Conservation (phyloP, 805 yeast genomes). For the Tetrapisispora pingtungensis region DNA sequence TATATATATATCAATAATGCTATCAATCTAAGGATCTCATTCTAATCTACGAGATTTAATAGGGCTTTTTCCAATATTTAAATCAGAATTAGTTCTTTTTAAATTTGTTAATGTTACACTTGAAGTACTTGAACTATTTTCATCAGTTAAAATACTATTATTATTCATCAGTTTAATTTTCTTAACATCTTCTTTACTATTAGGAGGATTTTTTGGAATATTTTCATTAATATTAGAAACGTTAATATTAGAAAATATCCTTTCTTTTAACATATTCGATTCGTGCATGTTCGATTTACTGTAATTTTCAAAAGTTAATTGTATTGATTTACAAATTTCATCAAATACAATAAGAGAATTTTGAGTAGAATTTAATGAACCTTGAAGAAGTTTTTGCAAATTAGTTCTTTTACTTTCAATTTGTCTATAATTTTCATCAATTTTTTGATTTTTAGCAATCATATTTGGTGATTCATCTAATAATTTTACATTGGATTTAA, state of each 20-base stretch:
- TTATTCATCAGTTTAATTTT: not conserved
- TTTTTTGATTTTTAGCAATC: slow-evolving; percentile 7
- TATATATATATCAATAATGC: not conserved
- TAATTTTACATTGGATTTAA: slow-evolving; percentile 12
- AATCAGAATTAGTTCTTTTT: not conserved
- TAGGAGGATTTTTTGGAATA: not conserved
- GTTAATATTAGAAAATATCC: not conserved
- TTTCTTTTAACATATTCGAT: not conserved
- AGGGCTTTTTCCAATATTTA: not conserved
- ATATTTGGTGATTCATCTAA: slow-evolving; percentile 1
- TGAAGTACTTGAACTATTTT: not conserved
- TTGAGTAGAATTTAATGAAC: slow-evolving; percentile 2
- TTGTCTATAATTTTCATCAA: slow-evolving; percentile 11
- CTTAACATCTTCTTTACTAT: not conserved
- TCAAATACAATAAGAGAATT: slow-evolving; percentile 8
- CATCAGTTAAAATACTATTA: not conserved
- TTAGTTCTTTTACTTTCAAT: slow-evolving; percentile 13
- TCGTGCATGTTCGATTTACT: not conserved
- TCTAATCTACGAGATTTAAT: not conserved
- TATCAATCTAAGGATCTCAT: not conserved
- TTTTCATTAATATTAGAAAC: not conserved
- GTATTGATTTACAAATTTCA: slow-evolving; percentile 7
- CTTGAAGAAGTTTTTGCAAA: slow-evolving; percentile 9
- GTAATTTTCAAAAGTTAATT: slow-evolving; percentile 1
- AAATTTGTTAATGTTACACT: slow-evolving; percentile 1